These are phyloP conservation scores for Trichophyton rubrum DNA, from an alignment of 2,329 filamentous ascomycete genomes.

Conservation along the genomic window DNA sequence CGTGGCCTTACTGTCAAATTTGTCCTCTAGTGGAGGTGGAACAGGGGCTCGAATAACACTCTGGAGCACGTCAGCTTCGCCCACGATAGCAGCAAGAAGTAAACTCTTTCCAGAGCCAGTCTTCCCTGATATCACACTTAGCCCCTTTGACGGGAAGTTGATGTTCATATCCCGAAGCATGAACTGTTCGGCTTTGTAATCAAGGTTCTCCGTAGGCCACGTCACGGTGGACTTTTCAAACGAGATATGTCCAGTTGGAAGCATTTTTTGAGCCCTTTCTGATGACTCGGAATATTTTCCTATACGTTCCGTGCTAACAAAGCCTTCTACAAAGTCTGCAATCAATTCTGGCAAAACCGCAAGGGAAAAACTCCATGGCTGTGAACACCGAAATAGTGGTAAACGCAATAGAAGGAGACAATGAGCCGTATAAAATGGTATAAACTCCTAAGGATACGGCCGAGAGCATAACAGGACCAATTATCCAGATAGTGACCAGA, in stretches of 20 bases:
- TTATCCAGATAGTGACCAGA: slow-evolving; percentile 56
- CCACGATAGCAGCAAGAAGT: slow-evolving; percentile 59
- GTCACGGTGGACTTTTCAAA: slow-evolving; percentile 59
- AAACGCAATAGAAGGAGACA: slow-evolving; percentile 64
- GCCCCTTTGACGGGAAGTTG: slow-evolving; percentile 53
- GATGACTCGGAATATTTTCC: slow-evolving; percentile 57
- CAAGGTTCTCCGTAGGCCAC: slow-evolving; percentile 55
- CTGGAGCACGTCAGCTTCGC: slow-evolving; percentile 57
- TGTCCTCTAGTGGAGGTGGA: slow-evolving; percentile 40
- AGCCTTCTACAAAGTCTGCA: slow-evolving; percentile 57
- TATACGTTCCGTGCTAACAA: slow-evolving; percentile 60
- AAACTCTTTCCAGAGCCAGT: slow-evolving; percentile 70
- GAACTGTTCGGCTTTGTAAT: slow-evolving; percentile 49
- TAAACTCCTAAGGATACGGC: slow-evolving; percentile 60
- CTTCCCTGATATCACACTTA: slow-evolving; percentile 64
- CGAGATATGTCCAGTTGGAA: slow-evolving; percentile 46
- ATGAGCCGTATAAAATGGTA: slow-evolving; percentile 47
- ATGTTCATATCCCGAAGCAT: slow-evolving; percentile 52
- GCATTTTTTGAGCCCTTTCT: slow-evolving; percentile 47
- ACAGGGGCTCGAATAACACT: slow-evolving; percentile 46
- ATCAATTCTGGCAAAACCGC: slow-evolving; percentile 61
- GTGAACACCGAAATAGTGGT: slow-evolving; percentile 64
- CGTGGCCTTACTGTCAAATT: slow-evolving; percentile 51
- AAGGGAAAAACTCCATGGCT: slow-evolving; percentile 56
- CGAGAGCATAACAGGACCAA: slow-evolving; percentile 60